These are phyloP conservation scores for Chrysoporthe deuterocubensis DNA, from an alignment of 2,329 filamentous ascomycete genomes.

Conservation along the genomic window DNA sequence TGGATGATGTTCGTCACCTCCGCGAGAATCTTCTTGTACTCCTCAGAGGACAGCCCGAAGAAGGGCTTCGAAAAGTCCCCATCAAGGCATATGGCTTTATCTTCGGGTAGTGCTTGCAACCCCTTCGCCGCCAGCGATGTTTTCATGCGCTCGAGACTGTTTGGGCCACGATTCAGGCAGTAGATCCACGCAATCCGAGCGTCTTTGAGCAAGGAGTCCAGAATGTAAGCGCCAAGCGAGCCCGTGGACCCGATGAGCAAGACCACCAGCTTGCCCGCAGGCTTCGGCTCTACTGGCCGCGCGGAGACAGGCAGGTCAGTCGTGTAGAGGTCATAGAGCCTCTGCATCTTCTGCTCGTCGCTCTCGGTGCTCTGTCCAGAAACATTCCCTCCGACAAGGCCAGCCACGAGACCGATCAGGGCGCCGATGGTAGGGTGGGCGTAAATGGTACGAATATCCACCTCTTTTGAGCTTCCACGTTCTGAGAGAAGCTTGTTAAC, in stretches of 20 bases:
- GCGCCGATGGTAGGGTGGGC: constrained; percentile 13
- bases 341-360: constrained; percentile 18
- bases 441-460: constrained; percentile 15
- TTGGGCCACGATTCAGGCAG: constrained; percentile 21
- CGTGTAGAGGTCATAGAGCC: constrained; percentile 15
- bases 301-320: constrained; percentile 10
- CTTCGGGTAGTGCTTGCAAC: background rate
- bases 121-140: constrained; percentile 12
- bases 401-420: constrained; percentile 7
- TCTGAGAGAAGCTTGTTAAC: constrained; percentile 11
- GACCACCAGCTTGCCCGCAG: constrained; percentile 5
- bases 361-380: background rate
- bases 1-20: constrained; percentile 14
- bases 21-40: constrained; percentile 12
- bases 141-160: constrained; percentile 15
- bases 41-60: constrained; percentile 10
- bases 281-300: constrained; percentile 6
- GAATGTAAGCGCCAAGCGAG: constrained; percentile 21
- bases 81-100: constrained; percentile 8
- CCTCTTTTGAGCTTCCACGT: constrained; percentile 9
- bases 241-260: constrained; percentile 24
- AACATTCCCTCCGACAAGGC: background rate
- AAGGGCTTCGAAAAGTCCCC: constrained; percentile 16
- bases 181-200: background rate
- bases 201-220: constrained; percentile 16